These are phyloP conservation scores for Lophiotrema nucula DNA, from an alignment of 495 filamentous ascomycete species.

Conservation along the genomic window DNA sequence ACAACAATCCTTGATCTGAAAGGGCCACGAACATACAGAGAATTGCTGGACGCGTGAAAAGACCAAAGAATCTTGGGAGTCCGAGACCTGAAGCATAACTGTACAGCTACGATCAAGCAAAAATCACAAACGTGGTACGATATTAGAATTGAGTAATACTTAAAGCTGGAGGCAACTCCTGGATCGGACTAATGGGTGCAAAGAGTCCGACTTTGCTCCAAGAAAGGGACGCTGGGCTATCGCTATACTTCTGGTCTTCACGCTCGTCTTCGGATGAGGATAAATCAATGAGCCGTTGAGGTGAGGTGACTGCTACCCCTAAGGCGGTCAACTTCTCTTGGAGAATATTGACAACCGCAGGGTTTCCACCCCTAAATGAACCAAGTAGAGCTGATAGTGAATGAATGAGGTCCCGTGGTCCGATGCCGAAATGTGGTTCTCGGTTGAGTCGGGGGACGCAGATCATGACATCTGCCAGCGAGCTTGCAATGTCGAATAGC, in stretches of 20 bases:
- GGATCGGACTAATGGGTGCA: background rate
- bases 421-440: constrained; percentile 4
- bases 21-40: too few species aligned
- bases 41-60: too few species aligned
- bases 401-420: constrained; percentile 20
- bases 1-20: too few species aligned
- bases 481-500: constrained; percentile 49
- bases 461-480: constrained; percentile 48
- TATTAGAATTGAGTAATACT: too few species aligned
- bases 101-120: too few species aligned
- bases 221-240: background rate
- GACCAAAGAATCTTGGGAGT: too few species aligned
- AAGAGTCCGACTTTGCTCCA: background rate
- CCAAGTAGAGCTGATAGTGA: constrained; percentile 14
- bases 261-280: constrained; percentile 21
- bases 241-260: background rate
- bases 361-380: constrained; percentile 23
- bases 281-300: constrained; percentile 14
- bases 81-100: too few species aligned
- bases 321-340: constrained; percentile 22
- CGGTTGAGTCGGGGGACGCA: constrained; percentile 14
- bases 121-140: too few species aligned
- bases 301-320: constrained; percentile 7
- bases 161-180: background rate
- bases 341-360: constrained; percentile 14